Conservation (phyloP, 495 filamentous ascomycete genomes). For the Trichocladium antarcticum region DNA sequence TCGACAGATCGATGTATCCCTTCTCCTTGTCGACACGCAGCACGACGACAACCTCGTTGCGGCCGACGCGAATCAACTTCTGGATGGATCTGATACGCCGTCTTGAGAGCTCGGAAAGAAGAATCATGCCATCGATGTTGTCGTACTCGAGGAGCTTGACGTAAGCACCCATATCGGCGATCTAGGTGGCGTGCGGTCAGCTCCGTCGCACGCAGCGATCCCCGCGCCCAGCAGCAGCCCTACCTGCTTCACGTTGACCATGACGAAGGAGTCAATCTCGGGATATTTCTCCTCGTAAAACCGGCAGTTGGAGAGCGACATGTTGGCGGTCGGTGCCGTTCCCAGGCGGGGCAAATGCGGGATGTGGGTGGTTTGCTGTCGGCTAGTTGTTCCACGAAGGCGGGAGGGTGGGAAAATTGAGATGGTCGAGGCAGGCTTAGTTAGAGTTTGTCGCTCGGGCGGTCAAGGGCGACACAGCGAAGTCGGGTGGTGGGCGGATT, state of each 20-base stretch:
- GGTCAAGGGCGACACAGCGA: not conserved
- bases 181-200: conserved; percentile 46
- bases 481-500: conserved; percentile 4
- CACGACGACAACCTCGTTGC: conserved; percentile 97
- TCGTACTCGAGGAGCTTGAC: conserved; percentile 99
- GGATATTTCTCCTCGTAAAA: conserved; percentile 91
- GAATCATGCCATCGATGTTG: conserved; percentile 99
- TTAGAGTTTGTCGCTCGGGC: not conserved
- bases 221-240: conserved; percentile 13
- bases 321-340: conserved; percentile 36
- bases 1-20: conserved; percentile 95
- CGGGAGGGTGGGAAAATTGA: not conserved
- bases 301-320: conserved; percentile 97
- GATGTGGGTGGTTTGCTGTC: conserved; percentile 3
- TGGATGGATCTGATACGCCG: conserved; percentile 97
- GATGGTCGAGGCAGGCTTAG: not conserved
- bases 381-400: not conserved
- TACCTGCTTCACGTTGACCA: conserved; percentile 97
- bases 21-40: conserved; percentile 98
- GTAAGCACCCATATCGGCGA: conserved; percentile 99
- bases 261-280: conserved; percentile 97
- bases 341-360: conserved; percentile 17
- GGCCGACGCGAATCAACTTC: conserved; percentile 93
- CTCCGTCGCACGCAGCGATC: conserved; percentile 3
- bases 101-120: conserved; percentile 89